Percentiles rank a stretch among this genome's conserved stretches.
Conservation (phyloP, 169 alveolate species). For the Condylostoma magnum region DNA sequence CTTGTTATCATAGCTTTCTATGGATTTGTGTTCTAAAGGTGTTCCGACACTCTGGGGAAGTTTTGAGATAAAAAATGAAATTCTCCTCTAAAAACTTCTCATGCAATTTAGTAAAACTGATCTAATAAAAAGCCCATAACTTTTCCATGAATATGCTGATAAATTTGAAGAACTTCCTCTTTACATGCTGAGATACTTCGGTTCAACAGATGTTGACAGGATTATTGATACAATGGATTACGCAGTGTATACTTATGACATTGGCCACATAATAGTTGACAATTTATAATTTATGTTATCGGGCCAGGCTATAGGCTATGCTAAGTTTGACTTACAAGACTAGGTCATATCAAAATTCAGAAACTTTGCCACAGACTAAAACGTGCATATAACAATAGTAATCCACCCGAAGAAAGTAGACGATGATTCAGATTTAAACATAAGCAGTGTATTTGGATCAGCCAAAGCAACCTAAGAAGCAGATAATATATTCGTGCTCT, state of each 20-base stretch:
- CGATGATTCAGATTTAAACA: conserved; percentile 86
- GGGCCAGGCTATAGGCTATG: conserved; percentile 75
- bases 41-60: conserved; percentile 96
- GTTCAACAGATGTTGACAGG: conserved; percentile 86
- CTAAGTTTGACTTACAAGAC: conserved; percentile 90
- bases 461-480: conserved; percentile 96
- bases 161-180: conserved; percentile 86
- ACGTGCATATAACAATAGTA: conserved; percentile 90
- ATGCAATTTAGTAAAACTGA: conserved; percentile 84
- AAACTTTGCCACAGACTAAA: conserved; percentile 85
- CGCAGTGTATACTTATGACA: conserved; percentile 92
- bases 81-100: conserved; percentile 88
- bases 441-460: conserved; percentile 93
- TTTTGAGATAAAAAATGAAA: conserved; percentile 92
- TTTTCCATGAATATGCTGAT: conserved; percentile 76
- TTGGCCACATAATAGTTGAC: conserved; percentile 91
- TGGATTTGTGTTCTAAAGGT: conserved; percentile 90
- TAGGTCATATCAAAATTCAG: conserved; percentile 87
- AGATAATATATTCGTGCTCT: conserved; percentile 91
- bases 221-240: conserved; percentile 92
- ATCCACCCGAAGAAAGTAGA: conserved; percentile 96
- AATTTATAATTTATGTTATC: conserved; percentile 92
- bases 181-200: conserved; percentile 91
- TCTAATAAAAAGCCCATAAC: conserved; percentile 68
- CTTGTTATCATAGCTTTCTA: conserved; percentile 87